Conservation (phyloP, 78 protist species). For the Dictyostelium capitatum region DNA sequence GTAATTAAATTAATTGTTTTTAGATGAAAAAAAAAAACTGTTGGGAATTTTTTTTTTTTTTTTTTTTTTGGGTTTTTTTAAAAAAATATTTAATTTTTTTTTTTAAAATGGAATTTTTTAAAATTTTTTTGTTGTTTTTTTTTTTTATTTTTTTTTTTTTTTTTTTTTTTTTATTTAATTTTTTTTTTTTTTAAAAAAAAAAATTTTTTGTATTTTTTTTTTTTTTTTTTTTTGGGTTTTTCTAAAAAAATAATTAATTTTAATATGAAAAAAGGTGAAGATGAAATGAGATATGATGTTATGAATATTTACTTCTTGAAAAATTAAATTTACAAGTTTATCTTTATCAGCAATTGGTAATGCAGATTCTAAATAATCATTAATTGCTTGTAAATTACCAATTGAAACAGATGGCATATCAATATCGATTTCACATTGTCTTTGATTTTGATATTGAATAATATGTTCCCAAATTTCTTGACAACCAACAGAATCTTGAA, state of each 20-base stretch:
- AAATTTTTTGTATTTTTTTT: not conserved
- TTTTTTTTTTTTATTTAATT: not conserved
- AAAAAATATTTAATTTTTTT: not conserved
- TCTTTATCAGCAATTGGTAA: conserved; percentile 26
- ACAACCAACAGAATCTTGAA: conserved; percentile 87
- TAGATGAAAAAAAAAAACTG: not conserved
- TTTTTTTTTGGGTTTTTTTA: not conserved
- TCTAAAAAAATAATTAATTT: too few relatives aligned
- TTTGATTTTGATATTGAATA: conserved; percentile 15
- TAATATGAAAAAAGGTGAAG: not conserved
- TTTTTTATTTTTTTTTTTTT: not conserved
- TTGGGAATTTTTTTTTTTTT: not conserved
- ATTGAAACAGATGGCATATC: not conserved
- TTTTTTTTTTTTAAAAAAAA: not conserved
- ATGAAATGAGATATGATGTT: too few relatives aligned
- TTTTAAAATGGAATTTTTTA: not conserved
- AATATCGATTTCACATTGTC: not conserved
- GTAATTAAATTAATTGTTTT: too few relatives aligned
- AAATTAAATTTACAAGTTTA: conserved; percentile 31
- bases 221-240: not conserved
- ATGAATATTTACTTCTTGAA: not conserved
- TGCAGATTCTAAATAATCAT: conserved; percentile 21
- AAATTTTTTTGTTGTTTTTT: not conserved
- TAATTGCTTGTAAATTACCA: conserved; percentile 17
- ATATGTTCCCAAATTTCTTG: conserved; percentile 86